phyloP scores from a whole-genome alignment of 805 yeast species.

The Candida railenensis region DNA sequence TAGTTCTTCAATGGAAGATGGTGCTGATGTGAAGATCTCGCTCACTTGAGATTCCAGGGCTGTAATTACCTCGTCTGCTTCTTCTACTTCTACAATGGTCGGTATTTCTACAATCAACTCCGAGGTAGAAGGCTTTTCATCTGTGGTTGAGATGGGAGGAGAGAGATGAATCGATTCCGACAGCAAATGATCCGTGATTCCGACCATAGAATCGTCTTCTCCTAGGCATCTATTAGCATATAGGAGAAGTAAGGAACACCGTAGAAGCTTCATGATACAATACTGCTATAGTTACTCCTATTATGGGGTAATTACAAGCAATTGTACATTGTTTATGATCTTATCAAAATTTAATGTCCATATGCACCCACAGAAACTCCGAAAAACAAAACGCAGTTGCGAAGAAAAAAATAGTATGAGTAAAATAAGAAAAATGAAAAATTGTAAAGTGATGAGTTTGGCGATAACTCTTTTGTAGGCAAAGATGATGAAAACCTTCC shows the following conservation, averaged over 20 bases:
- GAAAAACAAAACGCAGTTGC: not conserved
- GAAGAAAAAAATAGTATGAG: not conserved
- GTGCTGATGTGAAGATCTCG: too few species aligned
- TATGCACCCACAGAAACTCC: too few species aligned
- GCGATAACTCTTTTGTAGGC: too few species aligned
- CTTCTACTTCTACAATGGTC: not conserved
- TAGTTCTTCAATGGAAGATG: not conserved
- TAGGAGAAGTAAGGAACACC: not conserved
- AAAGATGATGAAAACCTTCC: conserved; percentile 33
- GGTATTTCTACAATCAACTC: not conserved
- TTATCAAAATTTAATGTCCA: too few species aligned
- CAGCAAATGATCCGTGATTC: not conserved
- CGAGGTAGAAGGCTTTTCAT: not conserved
- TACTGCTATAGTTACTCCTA: too few species aligned
- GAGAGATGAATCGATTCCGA: too few species aligned
- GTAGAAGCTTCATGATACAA: not conserved
- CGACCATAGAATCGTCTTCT: not conserved
- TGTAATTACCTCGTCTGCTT: not conserved
- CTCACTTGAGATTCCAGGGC: not conserved
- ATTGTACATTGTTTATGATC: too few species aligned
- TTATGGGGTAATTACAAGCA: too few species aligned
- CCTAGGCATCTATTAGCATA: not conserved
- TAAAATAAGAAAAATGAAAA: not conserved
- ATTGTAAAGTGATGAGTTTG: not conserved
- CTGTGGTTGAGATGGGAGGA: too few species aligned